These are phyloP conservation scores for Alnus glutinosa DNA, from an alignment of 306 rosid species.

Conservation along the genomic window DNA sequence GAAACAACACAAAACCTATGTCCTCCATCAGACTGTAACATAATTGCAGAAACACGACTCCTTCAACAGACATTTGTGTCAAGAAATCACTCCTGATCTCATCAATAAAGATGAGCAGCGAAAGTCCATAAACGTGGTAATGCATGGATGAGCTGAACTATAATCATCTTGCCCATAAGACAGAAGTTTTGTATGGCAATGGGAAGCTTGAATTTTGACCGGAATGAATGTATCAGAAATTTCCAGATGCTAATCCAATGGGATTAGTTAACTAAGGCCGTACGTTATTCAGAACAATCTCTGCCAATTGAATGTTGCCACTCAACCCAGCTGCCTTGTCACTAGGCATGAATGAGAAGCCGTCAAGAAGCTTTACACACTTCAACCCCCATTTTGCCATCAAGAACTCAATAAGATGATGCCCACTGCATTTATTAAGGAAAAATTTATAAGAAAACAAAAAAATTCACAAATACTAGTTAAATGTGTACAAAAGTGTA, in stretches of 20 bases:
- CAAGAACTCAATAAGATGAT: constrained; percentile 76
- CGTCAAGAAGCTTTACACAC: constrained; percentile 83
- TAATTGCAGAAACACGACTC: too few relatives aligned
- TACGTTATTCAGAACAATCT: constrained; percentile 55
- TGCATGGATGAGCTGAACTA: not conserved
- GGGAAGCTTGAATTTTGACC: constrained; percentile 7
- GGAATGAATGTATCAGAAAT: constrained; percentile 1
- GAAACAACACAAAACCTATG: too few relatives aligned
- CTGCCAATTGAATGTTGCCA: constrained; percentile 87
- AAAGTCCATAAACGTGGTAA: not conserved
- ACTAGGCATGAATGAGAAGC: constrained; percentile 76
- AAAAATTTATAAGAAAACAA: not conserved
- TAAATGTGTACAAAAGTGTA: not conserved
- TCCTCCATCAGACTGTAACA: too few relatives aligned
- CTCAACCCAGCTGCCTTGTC: constrained; percentile 65
- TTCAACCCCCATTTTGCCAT: constrained; percentile 81
- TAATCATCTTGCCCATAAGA: not conserved
- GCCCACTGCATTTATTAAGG: constrained; percentile 56
- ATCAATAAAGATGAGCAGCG: too few relatives aligned
- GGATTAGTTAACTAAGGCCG: constrained; percentile 35
- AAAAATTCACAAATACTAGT: too few relatives aligned
- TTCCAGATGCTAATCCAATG: constrained; percentile 20
- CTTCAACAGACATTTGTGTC: too few relatives aligned
- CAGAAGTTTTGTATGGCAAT: not conserved
- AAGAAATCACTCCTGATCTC: too few relatives aligned